Percentiles rank a stretch among this genome's conserved stretches.
Evolutionary conservation across 2,329 filamentous ascomycete genomes (phyloP).

Genomic region (Hymenoscyphus repandus): DNA sequence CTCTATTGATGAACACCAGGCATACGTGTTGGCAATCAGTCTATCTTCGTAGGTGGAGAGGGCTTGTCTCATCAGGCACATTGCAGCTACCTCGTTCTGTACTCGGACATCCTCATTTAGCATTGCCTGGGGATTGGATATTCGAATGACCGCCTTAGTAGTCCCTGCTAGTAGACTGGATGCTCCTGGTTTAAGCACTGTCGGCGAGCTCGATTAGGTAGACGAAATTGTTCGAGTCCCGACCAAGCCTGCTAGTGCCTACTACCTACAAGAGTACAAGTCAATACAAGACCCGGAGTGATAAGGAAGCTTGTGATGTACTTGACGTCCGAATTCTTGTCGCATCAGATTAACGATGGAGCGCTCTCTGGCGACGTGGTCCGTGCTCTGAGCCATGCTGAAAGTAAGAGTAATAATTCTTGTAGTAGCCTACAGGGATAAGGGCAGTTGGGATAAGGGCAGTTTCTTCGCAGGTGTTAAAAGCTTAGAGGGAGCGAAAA

Average conservation of each 20-base stretch:
- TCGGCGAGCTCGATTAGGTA: background rate
- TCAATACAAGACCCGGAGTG: background rate
- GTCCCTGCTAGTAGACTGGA: conserved; percentile 31
- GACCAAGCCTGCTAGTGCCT: background rate
- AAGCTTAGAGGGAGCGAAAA: background rate
- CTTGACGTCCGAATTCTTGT: conserved; percentile 1
- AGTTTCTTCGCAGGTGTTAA: background rate
- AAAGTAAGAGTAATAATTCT: background rate
- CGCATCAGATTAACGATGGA: background rate
- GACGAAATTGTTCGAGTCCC: conserved; percentile 7
- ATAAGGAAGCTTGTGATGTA: background rate
- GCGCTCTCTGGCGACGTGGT: background rate
- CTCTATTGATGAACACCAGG: conserved; percentile 2
- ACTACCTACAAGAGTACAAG: background rate
- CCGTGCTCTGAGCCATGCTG: background rate
- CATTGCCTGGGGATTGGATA: conserved; percentile 82
- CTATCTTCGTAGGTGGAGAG: conserved; percentile 1
- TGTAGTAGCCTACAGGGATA: background rate
- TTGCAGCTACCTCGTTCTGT: conserved; percentile 6
- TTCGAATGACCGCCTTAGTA: conserved; percentile 87
- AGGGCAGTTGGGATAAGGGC: background rate
- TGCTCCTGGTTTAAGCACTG: conserved; percentile 1
- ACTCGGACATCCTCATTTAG: conserved; percentile 4
- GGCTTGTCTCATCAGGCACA: conserved; percentile 2
- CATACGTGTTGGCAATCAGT: conserved; percentile 2